Base-by-base conservation (phyloP, 2,329 filamentous ascomycete species). In the Epichloe aotearoae region DNA sequence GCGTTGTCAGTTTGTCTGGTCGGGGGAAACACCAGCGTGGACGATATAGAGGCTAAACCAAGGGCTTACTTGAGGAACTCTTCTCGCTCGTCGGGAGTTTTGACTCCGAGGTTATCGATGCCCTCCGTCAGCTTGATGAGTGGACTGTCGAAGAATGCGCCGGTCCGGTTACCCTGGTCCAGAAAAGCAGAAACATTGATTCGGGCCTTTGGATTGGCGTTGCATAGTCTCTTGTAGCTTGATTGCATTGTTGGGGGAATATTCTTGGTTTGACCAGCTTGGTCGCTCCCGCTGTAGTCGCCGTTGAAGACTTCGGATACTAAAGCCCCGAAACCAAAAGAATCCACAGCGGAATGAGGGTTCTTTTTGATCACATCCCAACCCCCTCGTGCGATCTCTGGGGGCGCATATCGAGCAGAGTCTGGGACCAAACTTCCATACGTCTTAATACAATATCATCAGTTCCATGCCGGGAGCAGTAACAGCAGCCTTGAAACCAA, bases 241-340 rank as follows among this genome's bases (percentile, higher is more conserved):
- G 86, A 80, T 50, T 94, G 88, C 88, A 98, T 96, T 51, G 74
- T 83, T 1, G 86, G 81, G 81, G 93, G 91, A 45, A 98, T 82
- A 58, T 80, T 84, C 61, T 90, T 95, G 15, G 88, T 88, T 63
- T 91, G 88, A 11, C 85, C 84, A 42, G 88, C 79, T 66, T 95
- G 88, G 53, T 95, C 88, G 37, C 75, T 72, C 8, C 86, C 84
- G 5, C 72, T 74, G 62, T 88, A 95, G 58, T 81, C 79, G 46
- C 89, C 88, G 65, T 94, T 97, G 69, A 96, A 98, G 1, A 87
- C 85, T 65, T 98, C 93, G 55, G 84, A 91, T 33, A 97, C 80
- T 49, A 97, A 68, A 1, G 83, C 82, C 12, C 89, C 93, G 59
- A 88, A 87, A 57, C 86, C 83, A 63, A 93, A 97, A 0, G 93